Conservation (phyloP, 78 protist genomes). For the Trichosphaerium sp. region DNA sequence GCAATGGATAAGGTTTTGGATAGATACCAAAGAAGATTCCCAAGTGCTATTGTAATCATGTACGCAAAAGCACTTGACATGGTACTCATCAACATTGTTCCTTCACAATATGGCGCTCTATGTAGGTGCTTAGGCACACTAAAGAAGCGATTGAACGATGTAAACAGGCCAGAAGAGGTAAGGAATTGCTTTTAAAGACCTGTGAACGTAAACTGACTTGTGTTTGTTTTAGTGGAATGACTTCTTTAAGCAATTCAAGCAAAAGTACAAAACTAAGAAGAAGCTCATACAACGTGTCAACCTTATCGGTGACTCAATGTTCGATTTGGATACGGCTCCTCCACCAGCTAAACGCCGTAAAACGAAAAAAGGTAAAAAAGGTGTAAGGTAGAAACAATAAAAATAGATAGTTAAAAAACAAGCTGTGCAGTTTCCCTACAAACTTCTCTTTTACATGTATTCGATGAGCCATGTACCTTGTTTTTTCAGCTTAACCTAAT, state of each 20-base stretch:
- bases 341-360: too few species aligned
- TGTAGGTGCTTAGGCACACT: constrained; percentile 16
- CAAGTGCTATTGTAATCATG: constrained; percentile 12
- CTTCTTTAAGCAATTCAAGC: constrained; percentile 24
- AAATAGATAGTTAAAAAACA: too few species aligned
- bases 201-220: too few species aligned
- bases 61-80: constrained; percentile 20
- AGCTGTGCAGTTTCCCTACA: too few species aligned
- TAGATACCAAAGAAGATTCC: constrained; percentile 26
- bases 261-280: constrained; percentile 31
- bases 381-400: too few species aligned
- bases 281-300: constrained; percentile 38
- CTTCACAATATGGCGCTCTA: constrained; percentile 27
- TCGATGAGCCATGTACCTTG: too few species aligned
- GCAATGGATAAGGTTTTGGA: background rate
- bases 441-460: too few species aligned
- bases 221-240: too few species aligned
- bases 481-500: too few species aligned
- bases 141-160: constrained; percentile 20
- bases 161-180: background rate
- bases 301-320: constrained; percentile 35
- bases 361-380: too few species aligned
- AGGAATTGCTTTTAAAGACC: too few species aligned
- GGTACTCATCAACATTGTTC: constrained; percentile 34
- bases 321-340: constrained; percentile 34